These are phyloP conservation scores for Puya raimondii DNA, from an alignment of 176 grass and related monocot genomes.

Conservation along the genomic window DNA sequence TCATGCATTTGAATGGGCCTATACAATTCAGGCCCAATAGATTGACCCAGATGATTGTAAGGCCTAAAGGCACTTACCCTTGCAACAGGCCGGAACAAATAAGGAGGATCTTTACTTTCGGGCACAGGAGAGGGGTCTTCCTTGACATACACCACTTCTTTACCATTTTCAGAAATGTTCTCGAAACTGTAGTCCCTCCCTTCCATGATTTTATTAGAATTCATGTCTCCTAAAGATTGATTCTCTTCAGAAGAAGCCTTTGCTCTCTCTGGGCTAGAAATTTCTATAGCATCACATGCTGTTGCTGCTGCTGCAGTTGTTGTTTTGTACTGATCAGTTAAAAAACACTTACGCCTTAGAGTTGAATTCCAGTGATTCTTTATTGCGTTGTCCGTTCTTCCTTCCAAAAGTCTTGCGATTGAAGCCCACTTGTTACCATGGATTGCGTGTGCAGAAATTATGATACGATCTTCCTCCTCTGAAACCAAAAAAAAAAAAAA, in stretches of 20 bases:
- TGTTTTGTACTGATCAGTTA: constrained; percentile 28
- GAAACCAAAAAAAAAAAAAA: constrained; percentile 19
- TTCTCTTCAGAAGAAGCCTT: constrained; percentile 42
- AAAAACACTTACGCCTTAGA: constrained; percentile 49
- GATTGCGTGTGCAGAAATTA: constrained; percentile 66
- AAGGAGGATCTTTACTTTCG: constrained; percentile 45
- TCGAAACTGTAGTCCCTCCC: constrained; percentile 26
- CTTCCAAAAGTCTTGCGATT: constrained; percentile 79
- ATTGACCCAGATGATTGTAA: constrained; percentile 30
- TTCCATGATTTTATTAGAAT: constrained; percentile 33
- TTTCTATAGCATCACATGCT: constrained; percentile 23
- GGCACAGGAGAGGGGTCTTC: constrained; percentile 8
- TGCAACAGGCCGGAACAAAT: constrained; percentile 57
- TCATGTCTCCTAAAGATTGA: constrained; percentile 25
- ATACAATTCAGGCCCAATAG: constrained; percentile 16
- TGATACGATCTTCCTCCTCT: constrained; percentile 91
- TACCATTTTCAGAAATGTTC: constrained; percentile 28
- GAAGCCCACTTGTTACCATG: constrained; percentile 95
- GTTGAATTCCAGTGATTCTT: constrained; percentile 99
- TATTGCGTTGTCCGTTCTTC: constrained; percentile 92
- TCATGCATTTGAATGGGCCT: constrained; percentile 22
- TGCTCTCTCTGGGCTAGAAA: constrained; percentile 23
- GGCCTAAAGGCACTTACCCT: constrained; percentile 75
- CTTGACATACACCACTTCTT: constrained; percentile 10
- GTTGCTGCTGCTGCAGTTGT: too few species aligned